phyloP scores from a whole-genome alignment of 1,284 basidiomycete genomes.

The Tilletia indica region DNA sequence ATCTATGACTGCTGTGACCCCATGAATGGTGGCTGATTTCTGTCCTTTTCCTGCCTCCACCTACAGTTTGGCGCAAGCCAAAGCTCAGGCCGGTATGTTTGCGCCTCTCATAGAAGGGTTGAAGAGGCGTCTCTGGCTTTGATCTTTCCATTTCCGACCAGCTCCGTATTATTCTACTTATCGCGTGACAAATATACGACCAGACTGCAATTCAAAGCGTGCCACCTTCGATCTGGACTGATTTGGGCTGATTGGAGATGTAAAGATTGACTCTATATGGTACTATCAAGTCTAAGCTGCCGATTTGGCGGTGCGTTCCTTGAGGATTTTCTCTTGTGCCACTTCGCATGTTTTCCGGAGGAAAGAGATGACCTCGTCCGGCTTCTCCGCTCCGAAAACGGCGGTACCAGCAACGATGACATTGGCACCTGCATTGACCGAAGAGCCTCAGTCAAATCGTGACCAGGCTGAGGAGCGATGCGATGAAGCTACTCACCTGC shows the following conservation, averaged over 20 bases:
- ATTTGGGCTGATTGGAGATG: too few relatives aligned
- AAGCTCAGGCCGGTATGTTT: conserved; percentile 39
- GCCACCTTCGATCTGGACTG: too few relatives aligned
- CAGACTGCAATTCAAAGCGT: too few relatives aligned
- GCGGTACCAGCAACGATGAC: conserved; percentile 98
- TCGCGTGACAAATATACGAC: too few relatives aligned
- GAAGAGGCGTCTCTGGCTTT: conserved; percentile 49
- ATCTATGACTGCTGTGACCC: not conserved
- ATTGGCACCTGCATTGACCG: conserved; percentile 63
- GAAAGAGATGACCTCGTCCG: conserved; percentile 61
- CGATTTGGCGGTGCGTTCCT: conserved; percentile 46
- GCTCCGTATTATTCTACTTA: too few relatives aligned
- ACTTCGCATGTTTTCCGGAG: conserved; percentile 45
- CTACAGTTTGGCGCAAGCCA: conserved; percentile 42
- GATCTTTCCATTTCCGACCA: not conserved
- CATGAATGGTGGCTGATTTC: not conserved
- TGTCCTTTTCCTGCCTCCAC: not conserved
- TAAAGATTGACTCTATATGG: too few relatives aligned
- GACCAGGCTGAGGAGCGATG: not conserved
- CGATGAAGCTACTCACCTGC: conserved; percentile 65
- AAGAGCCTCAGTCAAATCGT: not conserved
- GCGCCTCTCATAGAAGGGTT: conserved; percentile 44
- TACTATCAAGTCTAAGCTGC: not conserved
- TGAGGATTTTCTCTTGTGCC: conserved; percentile 49
- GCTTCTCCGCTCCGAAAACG: conserved; percentile 78